Percentiles rank a stretch among this genome's conserved stretches.
These are phyloP conservation scores for Waltergamsia citrina DNA, from an alignment of 2,329 filamentous ascomycete species.

Conservation along the genomic window DNA sequence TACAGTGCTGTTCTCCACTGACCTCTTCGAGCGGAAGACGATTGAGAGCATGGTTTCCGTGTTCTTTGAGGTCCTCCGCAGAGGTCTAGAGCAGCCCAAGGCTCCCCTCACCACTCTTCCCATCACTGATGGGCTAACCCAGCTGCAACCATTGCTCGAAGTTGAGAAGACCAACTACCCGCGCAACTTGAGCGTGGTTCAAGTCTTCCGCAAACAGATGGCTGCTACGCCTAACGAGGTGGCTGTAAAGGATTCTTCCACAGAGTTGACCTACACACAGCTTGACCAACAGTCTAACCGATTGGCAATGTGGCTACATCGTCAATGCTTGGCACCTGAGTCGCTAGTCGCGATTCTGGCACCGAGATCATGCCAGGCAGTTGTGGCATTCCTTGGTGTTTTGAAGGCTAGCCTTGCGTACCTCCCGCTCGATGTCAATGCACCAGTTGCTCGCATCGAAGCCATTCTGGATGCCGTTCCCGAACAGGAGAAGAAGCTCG, in stretches of 20 bases:
- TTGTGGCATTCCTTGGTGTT: constrained; percentile 13
- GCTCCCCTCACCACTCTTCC: constrained; percentile 5
- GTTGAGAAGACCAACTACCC: constrained; percentile 9
- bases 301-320: constrained; percentile 9
- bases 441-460: constrained; percentile 9
- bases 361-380: constrained; percentile 9
- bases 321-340: constrained; percentile 5
- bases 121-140: no score
- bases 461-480: constrained; percentile 8
- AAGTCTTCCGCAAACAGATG: constrained; percentile 13
- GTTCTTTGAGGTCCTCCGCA: constrained; percentile 7
- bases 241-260: constrained; percentile 10
- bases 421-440: constrained; percentile 12
- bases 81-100: constrained; percentile 5
- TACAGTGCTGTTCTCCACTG: constrained; percentile 9
- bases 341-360: constrained; percentile 11
- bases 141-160: no score
- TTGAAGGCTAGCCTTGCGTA: constrained; percentile 15
- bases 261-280: constrained; percentile 10
- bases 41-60: constrained; percentile 11
- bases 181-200: constrained; percentile 10
- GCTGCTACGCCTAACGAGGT: constrained; percentile 3
- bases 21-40: constrained; percentile 11
- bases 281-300: constrained; percentile 9
- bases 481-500: constrained; percentile 4